Evolutionary conservation across 805 yeast species (phyloP).

Genomic region (Sungouiozyma intestinalis): DNA sequence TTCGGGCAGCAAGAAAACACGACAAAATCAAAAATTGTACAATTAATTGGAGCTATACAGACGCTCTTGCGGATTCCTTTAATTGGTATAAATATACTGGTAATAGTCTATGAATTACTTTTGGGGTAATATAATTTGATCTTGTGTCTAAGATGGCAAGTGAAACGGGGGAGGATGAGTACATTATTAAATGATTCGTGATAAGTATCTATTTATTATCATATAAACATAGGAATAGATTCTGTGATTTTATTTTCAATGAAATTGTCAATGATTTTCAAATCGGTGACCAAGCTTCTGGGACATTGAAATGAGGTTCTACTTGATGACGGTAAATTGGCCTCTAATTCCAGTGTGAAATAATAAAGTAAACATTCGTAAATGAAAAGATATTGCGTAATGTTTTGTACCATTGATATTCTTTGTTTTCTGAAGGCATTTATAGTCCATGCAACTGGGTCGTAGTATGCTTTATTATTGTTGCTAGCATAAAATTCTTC

Average conservation of each 20-base stretch:
- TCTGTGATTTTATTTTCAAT: constrained; percentile 2
- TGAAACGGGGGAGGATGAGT: not conserved
- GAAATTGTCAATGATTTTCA: constrained; percentile 6
- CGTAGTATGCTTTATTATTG: constrained; percentile 21
- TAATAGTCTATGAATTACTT: constrained; percentile 59
- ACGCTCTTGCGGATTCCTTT: constrained; percentile 69
- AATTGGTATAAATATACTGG: constrained; percentile 53
- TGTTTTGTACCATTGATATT: constrained; percentile 74
- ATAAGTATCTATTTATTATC: not conserved
- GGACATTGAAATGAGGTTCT: not conserved
- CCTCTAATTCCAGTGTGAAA: constrained; percentile 11
- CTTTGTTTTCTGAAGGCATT: constrained; percentile 63
- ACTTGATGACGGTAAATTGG: constrained; percentile 7
- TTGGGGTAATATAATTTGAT: constrained; percentile 37
- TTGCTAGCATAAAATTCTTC: constrained; percentile 8
- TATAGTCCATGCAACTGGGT: constrained; percentile 52
- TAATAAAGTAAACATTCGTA: constrained; percentile 44
- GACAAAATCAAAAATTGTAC: constrained; percentile 49
- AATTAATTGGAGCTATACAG: constrained; percentile 62
- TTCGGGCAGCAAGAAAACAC: constrained; percentile 40
- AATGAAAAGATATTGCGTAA: constrained; percentile 63
- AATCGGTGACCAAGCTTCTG: not conserved
- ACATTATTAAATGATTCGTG: not conserved
- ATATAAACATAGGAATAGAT: not conserved
- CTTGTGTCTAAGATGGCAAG: no score